Percentiles rank a stretch among this genome's conserved stretches.
Evolutionary conservation across 106 monocot species (phyloP).

Genomic region (Apostasia ramifera): DNA sequence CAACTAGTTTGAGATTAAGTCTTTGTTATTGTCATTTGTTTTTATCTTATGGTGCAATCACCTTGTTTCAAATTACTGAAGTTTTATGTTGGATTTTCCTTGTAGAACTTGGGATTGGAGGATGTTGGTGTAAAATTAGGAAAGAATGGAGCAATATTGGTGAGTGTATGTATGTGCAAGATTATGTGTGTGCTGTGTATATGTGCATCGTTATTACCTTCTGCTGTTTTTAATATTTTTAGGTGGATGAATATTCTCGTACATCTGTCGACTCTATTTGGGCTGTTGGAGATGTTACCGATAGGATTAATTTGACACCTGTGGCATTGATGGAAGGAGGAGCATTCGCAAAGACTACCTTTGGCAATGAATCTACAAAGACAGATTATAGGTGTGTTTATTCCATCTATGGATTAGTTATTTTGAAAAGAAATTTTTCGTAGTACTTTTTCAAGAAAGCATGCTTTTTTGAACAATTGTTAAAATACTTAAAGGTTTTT

Average conservation of each 20-base stretch:
- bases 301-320: conserved; percentile 93
- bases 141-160: conserved; percentile 86
- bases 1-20: too few relatives aligned
- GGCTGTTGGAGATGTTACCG: conserved; percentile 97
- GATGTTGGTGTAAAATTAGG: conserved; percentile 78
- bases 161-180: conserved; percentile 14
- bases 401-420: too few relatives aligned
- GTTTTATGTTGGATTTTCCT: not conserved
- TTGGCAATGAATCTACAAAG: conserved; percentile 72
- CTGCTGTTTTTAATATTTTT: conserved; percentile 3
- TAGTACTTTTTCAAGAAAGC: too few relatives aligned
- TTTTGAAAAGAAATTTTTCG: too few relatives aligned
- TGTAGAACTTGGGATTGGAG: conserved; percentile 87
- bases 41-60: too few relatives aligned
- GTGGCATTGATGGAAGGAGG: conserved; percentile 98
- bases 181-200: not conserved
- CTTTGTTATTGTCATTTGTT: too few relatives aligned
- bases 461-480: too few relatives aligned
- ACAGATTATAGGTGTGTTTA: conserved; percentile 66
- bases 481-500: too few relatives aligned
- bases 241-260: conserved; percentile 92
- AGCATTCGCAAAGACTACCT: conserved; percentile 90
- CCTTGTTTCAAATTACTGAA: too few relatives aligned
- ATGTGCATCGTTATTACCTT: not conserved
- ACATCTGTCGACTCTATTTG: conserved; percentile 91